phyloP scores from a whole-genome alignment of 2,329 filamentous ascomycete species.

The Emergomyces orientalis region DNA sequence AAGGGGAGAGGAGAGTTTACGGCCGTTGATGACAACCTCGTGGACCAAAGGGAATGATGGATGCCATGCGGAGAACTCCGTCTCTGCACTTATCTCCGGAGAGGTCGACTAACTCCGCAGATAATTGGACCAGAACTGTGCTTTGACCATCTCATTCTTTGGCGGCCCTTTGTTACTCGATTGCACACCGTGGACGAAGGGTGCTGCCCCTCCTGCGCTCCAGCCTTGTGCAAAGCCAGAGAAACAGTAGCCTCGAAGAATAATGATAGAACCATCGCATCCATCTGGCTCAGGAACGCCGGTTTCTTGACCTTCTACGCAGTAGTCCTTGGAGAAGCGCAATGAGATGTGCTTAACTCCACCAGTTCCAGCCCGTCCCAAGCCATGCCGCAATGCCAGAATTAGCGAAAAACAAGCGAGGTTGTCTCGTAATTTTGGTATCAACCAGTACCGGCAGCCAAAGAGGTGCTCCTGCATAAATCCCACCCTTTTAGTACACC shows the following conservation, averaged over 20 bases:
- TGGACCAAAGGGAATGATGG: neutral
- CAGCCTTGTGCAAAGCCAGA: neutral
- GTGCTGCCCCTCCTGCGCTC: neutral
- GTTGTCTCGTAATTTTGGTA: constrained; percentile 6
- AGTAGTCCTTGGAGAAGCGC: neutral
- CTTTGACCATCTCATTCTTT: neutral
- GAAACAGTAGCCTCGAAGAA: neutral
- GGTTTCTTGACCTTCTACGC: neutral
- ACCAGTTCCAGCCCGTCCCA: neutral
- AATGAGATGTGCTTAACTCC: neutral
- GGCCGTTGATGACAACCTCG: neutral
- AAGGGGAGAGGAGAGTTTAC: neutral
- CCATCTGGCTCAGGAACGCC: neutral
- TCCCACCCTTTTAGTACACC: neutral
- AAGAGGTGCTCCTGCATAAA: neutral
- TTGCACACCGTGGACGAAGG: neutral
- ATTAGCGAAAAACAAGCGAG: constrained; percentile 1
- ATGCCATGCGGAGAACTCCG: neutral
- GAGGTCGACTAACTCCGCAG: neutral
- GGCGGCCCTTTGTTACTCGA: neutral
- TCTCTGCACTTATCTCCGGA: neutral
- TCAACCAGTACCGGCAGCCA: constrained; percentile 2
- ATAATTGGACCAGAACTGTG: neutral
- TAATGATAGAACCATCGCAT: neutral
- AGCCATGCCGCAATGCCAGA: neutral